A percentile compares a stretch with the other conserved stretches of the same genome.
phyloP scores from a whole-genome alignment of 352 stramenopile genomes.

The Phytopythium montanum region DNA sequence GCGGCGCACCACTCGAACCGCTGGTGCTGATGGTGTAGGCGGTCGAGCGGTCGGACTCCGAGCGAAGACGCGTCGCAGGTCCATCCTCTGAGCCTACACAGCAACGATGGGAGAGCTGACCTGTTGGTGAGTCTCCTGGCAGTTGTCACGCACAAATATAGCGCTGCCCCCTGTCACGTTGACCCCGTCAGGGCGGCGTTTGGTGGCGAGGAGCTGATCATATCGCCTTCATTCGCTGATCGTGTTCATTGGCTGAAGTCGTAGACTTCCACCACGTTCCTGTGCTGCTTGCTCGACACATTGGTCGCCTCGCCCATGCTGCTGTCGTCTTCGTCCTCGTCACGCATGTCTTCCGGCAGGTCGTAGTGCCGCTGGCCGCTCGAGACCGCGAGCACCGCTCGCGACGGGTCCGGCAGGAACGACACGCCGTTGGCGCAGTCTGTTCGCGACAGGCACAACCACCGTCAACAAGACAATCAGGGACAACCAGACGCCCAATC shows the following conservation, averaged over 20 bases:
- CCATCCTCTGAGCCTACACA: not conserved
- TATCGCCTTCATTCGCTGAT: not conserved
- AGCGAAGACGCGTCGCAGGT: not conserved
- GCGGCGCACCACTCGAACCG: constrained; percentile 29
- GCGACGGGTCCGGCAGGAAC: constrained; percentile 58
- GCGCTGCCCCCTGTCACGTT: not conserved
- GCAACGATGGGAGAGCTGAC: not conserved
- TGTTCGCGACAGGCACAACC: not conserved
- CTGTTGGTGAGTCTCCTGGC: not conserved
- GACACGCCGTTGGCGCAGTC: constrained; percentile 74
- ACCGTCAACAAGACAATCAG: not conserved
- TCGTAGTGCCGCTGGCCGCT: constrained; percentile 68
- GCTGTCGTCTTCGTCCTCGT: constrained; percentile 26
- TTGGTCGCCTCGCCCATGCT: not conserved
- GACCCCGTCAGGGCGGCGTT: not conserved
- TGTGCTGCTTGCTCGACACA: not conserved
- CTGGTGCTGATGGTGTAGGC: not conserved
- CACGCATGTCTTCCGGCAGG: constrained; percentile 53
- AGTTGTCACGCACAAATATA: not conserved
- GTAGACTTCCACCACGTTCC: constrained; percentile 43
- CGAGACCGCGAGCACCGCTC: constrained; percentile 44
- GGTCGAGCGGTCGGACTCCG: not conserved
- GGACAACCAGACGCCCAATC: too few relatives aligned
- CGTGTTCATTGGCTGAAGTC: constrained; percentile 19
- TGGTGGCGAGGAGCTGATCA: not conserved